Percentiles rank a stretch among this genome's conserved stretches.
Evolutionary conservation across 352 stramenopile species (phyloP).

Genomic region (Pythium dissotocum): DNA sequence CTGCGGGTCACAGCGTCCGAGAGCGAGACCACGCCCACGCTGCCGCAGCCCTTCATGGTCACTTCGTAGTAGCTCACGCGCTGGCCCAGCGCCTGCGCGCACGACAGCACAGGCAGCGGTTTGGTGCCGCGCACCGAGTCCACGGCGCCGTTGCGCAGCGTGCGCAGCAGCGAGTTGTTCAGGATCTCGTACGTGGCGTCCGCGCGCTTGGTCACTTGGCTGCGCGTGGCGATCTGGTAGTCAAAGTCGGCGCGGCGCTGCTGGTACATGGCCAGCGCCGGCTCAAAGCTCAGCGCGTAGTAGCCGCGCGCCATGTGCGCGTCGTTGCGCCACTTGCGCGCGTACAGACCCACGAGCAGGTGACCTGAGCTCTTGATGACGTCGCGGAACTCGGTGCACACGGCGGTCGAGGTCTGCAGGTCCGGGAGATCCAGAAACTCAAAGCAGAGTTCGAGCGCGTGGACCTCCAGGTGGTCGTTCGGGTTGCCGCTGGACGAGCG

Average conservation of each 20-base stretch:
- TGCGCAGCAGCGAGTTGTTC: conserved; percentile 87
- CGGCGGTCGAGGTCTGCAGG: conserved; percentile 39
- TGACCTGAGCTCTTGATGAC: conserved; percentile 44
- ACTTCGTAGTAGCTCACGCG: conserved; percentile 81
- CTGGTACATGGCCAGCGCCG: conserved; percentile 41
- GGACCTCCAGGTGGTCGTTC: conserved; percentile 41
- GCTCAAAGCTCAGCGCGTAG: conserved; percentile 28
- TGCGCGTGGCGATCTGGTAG: conserved; percentile 67
- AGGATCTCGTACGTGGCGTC: conserved; percentile 51
- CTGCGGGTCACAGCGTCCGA: conserved; percentile 49
- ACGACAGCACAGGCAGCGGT: conserved; percentile 54
- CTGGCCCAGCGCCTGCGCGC: conserved; percentile 51
- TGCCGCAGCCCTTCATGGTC: conserved; percentile 67
- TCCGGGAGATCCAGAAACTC: conserved; percentile 67
- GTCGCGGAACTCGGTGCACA: conserved; percentile 63
- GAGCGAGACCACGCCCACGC: conserved; percentile 73
- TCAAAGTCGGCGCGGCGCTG: conserved; percentile 24
- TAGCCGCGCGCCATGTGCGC: conserved; percentile 47
- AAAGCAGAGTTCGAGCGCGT: conserved; percentile 71
- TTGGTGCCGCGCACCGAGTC: conserved; percentile 70
- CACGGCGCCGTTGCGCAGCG: conserved; percentile 62
- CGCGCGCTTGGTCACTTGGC: conserved; percentile 37
- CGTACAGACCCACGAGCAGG: conserved; percentile 61
- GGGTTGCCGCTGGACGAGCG: conserved; percentile 22
- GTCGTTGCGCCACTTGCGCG: conserved; percentile 48